phyloP scores from a whole-genome alignment of 148 eudicot genomes.

The Cornus controversa region DNA sequence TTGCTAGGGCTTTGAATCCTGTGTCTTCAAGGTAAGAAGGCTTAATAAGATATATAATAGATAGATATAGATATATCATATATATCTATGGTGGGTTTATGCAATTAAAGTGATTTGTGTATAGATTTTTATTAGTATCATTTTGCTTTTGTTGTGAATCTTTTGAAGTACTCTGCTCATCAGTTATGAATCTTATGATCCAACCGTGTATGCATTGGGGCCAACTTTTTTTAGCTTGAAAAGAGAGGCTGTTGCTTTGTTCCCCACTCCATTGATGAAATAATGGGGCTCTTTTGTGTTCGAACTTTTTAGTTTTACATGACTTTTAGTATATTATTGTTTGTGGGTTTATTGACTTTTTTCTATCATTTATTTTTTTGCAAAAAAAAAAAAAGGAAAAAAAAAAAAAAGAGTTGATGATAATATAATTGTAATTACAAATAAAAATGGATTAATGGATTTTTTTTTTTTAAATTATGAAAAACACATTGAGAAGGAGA shows the following conservation, averaged over 20 bases:
- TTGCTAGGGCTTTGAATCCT: slow-evolving; percentile 78
- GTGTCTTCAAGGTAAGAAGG: slow-evolving; percentile 73
- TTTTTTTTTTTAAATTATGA: too few species aligned
- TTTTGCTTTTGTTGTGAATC: neutral
- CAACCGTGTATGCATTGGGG: neutral
- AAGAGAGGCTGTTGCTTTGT: neutral
- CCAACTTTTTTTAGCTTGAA: neutral
- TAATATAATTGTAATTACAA: too few species aligned
- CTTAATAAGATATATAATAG: too few species aligned
- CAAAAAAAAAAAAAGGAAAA: neutral
- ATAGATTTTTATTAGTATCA: neutral
- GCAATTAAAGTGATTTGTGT: neutral
- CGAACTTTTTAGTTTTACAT: too few species aligned
- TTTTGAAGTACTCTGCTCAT: too few species aligned
- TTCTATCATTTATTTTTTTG: neutral
- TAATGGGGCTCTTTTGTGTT: neutral
- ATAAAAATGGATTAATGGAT: too few species aligned
- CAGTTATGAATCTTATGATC: neutral
- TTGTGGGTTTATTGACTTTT: neutral
- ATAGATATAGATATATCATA: too few species aligned
- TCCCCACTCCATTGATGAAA: neutral
- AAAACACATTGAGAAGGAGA: too few species aligned
- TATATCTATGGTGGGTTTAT: neutral
- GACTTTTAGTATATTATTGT: too few species aligned
- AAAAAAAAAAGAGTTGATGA: neutral